Evolutionary conservation across 495 filamentous ascomycete species (phyloP).

Genomic region (Copromyces sp.): DNA sequence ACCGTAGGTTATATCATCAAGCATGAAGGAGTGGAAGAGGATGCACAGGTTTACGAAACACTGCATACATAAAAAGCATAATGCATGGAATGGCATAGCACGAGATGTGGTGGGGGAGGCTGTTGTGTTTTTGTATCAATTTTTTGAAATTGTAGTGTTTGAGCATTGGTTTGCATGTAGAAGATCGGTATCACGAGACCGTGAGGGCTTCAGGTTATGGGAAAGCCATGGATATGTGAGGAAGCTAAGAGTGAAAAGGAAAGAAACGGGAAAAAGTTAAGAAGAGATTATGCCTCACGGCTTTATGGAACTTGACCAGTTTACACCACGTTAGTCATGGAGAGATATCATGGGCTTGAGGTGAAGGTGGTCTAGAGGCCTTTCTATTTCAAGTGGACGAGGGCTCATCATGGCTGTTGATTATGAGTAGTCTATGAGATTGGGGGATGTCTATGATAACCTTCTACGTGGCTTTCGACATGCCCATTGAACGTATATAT

Average conservation of each 20-base stretch:
- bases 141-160: background rate
- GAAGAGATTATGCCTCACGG: background rate
- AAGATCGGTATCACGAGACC: background rate
- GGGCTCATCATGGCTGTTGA: background rate
- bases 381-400: background rate
- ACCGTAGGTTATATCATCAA: background rate
- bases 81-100: background rate
- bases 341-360: background rate
- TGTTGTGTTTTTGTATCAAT: background rate
- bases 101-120: background rate
- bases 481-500: background rate
- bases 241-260: background rate
- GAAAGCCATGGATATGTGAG: background rate
- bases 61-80: background rate
- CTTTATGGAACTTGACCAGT: background rate
- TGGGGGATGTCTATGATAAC: background rate
- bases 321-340: background rate
- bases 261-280: background rate
- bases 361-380: background rate
- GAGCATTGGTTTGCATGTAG: background rate
- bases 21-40: background rate
- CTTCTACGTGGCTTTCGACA: background rate
- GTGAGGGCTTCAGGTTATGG: background rate
- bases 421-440: background rate
- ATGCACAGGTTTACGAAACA: background rate